phyloP scores from a whole-genome alignment of 2,329 filamentous ascomycete species.

The Pseudocercospora fijiensis region DNA sequence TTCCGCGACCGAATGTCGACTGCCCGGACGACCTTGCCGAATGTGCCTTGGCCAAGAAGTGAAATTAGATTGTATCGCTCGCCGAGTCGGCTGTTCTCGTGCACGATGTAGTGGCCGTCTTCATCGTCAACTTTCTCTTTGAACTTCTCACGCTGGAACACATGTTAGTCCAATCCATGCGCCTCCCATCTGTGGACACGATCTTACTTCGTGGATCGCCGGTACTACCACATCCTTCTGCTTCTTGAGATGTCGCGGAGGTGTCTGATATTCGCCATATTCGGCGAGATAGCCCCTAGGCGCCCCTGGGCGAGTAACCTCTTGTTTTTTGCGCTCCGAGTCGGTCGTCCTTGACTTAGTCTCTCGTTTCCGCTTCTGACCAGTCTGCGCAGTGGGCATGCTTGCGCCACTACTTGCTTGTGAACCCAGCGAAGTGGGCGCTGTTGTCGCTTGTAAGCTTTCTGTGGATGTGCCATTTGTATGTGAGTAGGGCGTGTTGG shows the following conservation, averaged over 20 bases:
- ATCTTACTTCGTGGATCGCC: conserved; percentile 56
- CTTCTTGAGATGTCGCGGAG: conserved; percentile 85
- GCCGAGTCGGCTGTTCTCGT: conserved; percentile 80
- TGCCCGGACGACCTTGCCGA: conserved; percentile 96
- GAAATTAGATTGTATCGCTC: conserved; percentile 87
- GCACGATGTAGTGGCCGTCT: conserved; percentile 94
- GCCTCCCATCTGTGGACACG: neutral
- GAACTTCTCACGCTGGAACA: conserved; percentile 33
- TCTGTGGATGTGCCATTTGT: conserved; percentile 61
- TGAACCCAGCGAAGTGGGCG: conserved; percentile 75
- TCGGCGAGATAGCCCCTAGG: conserved; percentile 36
- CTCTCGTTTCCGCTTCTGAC: conserved; percentile 81
- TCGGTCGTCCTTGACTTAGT: conserved; percentile 57
- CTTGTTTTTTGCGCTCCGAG: conserved; percentile 35
- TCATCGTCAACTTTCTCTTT: conserved; percentile 83
- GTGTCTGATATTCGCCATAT: conserved; percentile 73
- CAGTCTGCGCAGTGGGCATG: conserved; percentile 51
- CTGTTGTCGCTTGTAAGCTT: conserved; percentile 69
- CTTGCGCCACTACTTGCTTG: conserved; percentile 54
- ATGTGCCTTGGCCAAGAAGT: conserved; percentile 92
- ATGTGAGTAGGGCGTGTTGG: conserved; percentile 69
- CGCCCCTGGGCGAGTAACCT: conserved; percentile 30
- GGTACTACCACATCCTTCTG: conserved; percentile 64
- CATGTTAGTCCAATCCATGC: conserved; percentile 21
- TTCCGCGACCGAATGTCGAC: conserved; percentile 72